phyloP scores from a whole-genome alignment of 208 protist genomes.

The Leishmania tropica region DNA sequence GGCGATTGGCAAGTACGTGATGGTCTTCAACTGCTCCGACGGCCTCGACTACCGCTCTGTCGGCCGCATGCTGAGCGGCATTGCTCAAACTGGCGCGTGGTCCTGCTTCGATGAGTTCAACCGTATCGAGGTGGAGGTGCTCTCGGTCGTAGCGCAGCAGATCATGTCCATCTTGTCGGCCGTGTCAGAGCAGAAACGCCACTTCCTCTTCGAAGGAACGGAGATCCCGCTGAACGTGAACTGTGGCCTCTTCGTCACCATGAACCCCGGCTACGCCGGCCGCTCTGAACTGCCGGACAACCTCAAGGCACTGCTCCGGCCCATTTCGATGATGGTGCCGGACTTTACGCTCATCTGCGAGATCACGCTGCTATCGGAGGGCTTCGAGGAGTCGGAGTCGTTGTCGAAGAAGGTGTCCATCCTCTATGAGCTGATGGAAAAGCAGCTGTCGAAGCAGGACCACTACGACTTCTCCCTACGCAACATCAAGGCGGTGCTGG shows the following conservation, averaged over 20 bases:
- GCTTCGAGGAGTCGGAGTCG: conserved; percentile 94
- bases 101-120: conserved; percentile 99
- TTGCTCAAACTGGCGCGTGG: conserved; percentile 98
- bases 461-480: conserved; percentile 99
- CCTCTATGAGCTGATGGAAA: conserved; percentile 96
- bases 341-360: conserved; percentile 98
- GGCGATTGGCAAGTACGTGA: conserved; percentile 96
- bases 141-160: conserved; percentile 98
- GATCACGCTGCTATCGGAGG: conserved; percentile 97
- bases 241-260: conserved; percentile 98
- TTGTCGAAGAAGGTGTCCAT: conserved; percentile 97
- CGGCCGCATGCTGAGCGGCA: conserved; percentile 95
- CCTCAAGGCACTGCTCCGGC: conserved; percentile 97
- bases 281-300: conserved; percentile 99
- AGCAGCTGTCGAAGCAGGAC: conserved; percentile 98
- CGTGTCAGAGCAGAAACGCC: conserved; percentile 71
- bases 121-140: conserved; percentile 98
- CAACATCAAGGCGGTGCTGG: conserved; percentile 97
- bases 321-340: conserved; percentile 99
- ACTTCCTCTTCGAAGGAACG: conserved; percentile 94
- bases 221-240: conserved; percentile 96
- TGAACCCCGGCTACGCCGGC: conserved; percentile 99
- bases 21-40: conserved; percentile 99
- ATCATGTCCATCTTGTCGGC: conserved; percentile 95
- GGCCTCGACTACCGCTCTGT: conserved; percentile 97